Evolutionary conservation across 139 green algal genomes (phyloP), one percentile per base, ranked within the genome.

Genomic region (Yamagishiella unicocca): DNA sequence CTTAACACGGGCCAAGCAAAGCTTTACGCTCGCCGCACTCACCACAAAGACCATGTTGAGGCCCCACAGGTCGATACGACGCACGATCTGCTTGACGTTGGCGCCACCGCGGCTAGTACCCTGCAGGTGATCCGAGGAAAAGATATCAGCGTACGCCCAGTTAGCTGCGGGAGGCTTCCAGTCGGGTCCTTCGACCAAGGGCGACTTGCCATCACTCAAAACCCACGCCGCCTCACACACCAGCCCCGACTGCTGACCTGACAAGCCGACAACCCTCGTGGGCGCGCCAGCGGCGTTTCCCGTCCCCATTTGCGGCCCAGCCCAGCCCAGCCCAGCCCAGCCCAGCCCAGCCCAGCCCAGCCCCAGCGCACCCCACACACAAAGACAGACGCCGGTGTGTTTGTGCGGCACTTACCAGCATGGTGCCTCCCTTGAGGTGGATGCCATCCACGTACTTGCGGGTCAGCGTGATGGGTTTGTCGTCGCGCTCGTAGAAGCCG

Each of bases 31-130:
- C 12, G 12, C 58, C 64, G 21, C 29, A 71, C 79, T 4, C 42
- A 98, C 89, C 64, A 98, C 96, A 82, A 95, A 98, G n/a, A 98
- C 90, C 90, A 95, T 95, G 91, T 99, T 98, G 45, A 99, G 92
- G 55, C 97, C 97, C 92, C 96, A 97, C 71, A 98, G 91, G 53
- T 96, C 89, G 75, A 99, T 96, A 54, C 93, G 90, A 58, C 96
- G 93, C 55, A 99, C 97, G 46, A 99, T 99, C 82, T 97, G 95
- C 38, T 92, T 94, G 35, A 98, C 95, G 88, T 99, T 96, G 75
- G 95, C 96, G 14, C 97, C 97, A 40, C 98, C 98, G 22, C 98
- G 92, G 0, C 95, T 98, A 10, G 97, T 99, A 72, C 98, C 97
- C 91, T 98, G 93, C 42, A 27, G 22, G 24, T 7, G 50, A 17